Conservation (phyloP, 495 filamentous ascomycete genomes). For the Neurospora sp. region DNA sequence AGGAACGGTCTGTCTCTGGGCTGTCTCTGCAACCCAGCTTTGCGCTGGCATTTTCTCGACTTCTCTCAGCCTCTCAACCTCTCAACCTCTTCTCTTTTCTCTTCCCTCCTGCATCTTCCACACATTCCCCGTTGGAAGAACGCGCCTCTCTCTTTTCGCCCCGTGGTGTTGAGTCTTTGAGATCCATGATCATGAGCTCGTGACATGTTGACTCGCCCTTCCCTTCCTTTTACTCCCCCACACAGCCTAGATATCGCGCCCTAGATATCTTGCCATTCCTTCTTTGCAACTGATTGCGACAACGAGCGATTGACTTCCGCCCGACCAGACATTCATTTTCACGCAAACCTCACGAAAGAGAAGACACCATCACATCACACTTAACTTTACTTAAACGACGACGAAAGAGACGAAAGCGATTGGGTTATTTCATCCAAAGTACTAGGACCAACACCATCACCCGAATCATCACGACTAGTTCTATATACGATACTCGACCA, state of each 20-base stretch:
- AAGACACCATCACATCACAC: neutral
- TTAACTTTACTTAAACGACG: neutral
- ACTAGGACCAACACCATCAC: neutral
- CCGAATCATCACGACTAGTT: neutral
- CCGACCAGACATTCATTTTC: neutral
- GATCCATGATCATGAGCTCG: constrained; percentile 6
- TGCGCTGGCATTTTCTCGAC: neutral
- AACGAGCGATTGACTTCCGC: neutral
- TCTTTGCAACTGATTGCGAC: neutral
- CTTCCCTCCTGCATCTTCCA: constrained; percentile 3
- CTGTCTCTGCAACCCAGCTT: neutral
- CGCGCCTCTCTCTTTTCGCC: neutral
- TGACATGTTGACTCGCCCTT: constrained; percentile 8
- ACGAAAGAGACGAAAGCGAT: neutral
- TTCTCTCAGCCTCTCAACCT: neutral
- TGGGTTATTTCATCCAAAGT: neutral
- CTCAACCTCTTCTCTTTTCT: constrained; percentile 4
- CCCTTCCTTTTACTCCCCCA: constrained; percentile 2
- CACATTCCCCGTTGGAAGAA: constrained; percentile 1
- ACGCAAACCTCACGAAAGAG: neutral
- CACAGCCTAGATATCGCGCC: neutral
- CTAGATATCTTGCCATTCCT: neutral
- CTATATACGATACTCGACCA: neutral
- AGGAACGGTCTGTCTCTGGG: neutral
- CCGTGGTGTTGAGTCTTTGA: constrained; percentile 8